Evolutionary conservation across 1,284 basidiomycete species (phyloP), one percentile per base, ranked within the genome.

Genomic region (Peniophora sp.): DNA sequence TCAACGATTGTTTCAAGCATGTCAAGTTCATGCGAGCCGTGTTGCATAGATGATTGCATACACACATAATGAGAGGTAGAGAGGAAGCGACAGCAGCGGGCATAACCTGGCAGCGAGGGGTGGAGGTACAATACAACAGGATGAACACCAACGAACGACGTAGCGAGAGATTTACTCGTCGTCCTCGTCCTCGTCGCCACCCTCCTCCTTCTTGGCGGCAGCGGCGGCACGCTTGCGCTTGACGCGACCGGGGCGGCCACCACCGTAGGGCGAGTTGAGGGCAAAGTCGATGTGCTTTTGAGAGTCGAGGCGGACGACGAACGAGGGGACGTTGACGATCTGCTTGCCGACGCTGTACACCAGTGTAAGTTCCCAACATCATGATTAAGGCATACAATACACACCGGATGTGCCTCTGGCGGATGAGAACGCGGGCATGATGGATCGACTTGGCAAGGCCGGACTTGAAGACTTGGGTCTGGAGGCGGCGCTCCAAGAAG

Each of bases 221-320:
- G 92, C 92, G 59, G 85, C 85, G 60, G 89, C 90, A 65, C 96
- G 92, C 92, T 97, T 98, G 74, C 97, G 86, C 90, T 99, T 98
- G 69, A 97, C 94, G 68, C 97, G 95, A 64, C 97, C 96, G 58
- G 95, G 77, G 61, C 96, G 92, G 62, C 89, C 96, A 68, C 96
- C 96, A 69, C 96, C 97, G 69, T 95, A 98, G 51, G 96, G 96
- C 60, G 93, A 97, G 58, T 90, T 97, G 65, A 97, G 86, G 43
- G 96, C 90, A 69, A 97, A 98, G 83, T 99, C 96, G 69, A 99
- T 96, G 83, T 99, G 96, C 63, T 94, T 95, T 83, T 95, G 92
- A 56, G 90, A 92, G 78, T 94, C 92, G 65, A 95, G 86, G 73
- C 92, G 93, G 63, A 99, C 97, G 65, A 98, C 92, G 70, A 99